Evolutionary conservation across 1,139 yeast genomes (phyloP).

Genomic region (Suhomyces bokatorum): DNA sequence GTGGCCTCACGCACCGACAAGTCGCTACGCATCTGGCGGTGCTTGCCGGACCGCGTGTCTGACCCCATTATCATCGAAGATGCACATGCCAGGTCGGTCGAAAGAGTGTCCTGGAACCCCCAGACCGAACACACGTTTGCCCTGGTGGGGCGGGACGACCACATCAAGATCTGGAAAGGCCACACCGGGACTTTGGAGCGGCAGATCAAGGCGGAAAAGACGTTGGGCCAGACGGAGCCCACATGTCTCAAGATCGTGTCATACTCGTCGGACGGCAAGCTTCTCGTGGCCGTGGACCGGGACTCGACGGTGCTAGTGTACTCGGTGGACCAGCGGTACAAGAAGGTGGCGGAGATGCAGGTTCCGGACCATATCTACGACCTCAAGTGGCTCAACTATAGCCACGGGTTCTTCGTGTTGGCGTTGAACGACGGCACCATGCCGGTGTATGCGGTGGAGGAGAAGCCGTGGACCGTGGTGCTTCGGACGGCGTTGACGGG

Average conservation of each 20-base stretch:
- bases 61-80: conserved; percentile 42
- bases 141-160: conserved; percentile 58
- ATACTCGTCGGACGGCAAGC: conserved; percentile 56
- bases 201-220: conserved; percentile 30
- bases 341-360: conserved; percentile 25
- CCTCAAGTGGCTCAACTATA: conserved; percentile 28
- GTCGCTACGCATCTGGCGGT: conserved; percentile 46
- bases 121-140: conserved; percentile 51
- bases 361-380: conserved; percentile 37
- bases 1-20: conserved; percentile 50
- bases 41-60: conserved; percentile 27
- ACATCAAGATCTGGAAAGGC: conserved; percentile 59
- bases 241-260: conserved; percentile 34
- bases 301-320: conserved; percentile 31
- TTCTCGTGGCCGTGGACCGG: conserved; percentile 50
- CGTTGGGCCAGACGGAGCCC: conserved; percentile 12
- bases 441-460: conserved; percentile 24
- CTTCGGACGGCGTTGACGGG: conserved; percentile 35
- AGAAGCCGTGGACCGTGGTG: neutral
- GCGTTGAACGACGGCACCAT: conserved; percentile 45
- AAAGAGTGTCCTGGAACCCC: conserved; percentile 63
- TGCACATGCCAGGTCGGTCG: conserved; percentile 50
- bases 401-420: conserved; percentile 31
- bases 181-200: conserved; percentile 37
- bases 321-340: conserved; percentile 28